phyloP scores from a whole-genome alignment of 2,329 filamentous ascomycete species.

The Shiraia bambusicola region DNA sequence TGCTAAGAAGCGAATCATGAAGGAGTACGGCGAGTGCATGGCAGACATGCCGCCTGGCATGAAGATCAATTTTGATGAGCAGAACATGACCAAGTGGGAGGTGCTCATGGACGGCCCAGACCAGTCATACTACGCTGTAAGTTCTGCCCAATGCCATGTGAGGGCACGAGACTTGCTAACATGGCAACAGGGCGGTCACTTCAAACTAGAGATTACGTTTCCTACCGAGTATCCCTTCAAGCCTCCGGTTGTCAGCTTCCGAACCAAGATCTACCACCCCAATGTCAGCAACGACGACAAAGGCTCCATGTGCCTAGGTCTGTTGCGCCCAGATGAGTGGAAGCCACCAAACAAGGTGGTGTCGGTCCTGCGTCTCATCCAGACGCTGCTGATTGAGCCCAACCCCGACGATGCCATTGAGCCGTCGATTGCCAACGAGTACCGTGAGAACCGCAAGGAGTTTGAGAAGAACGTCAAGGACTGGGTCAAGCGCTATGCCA shows the following conservation, averaged over 20 bases:
- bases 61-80: conserved; percentile 56
- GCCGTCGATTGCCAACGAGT: conserved; percentile 82
- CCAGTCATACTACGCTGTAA: conserved; percentile 65
- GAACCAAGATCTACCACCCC: conserved; percentile 91
- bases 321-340: conserved; percentile 86
- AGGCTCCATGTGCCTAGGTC: conserved; percentile 81
- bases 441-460: conserved; percentile 63
- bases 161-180: conserved; percentile 8
- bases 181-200: conserved; percentile 64
- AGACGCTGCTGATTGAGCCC: conserved; percentile 73
- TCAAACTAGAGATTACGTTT: conserved; percentile 71
- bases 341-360: conserved; percentile 80
- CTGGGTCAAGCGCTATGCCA: conserved; percentile 76
- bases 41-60: conserved; percentile 40
- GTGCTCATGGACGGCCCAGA: conserved; percentile 66
- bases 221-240: conserved; percentile 89
- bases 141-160: conserved; percentile 22
- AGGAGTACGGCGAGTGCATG: conserved; percentile 43
- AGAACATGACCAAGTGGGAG: conserved; percentile 68
- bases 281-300: conserved; percentile 87
- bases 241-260: conserved; percentile 75
- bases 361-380: conserved; percentile 74
- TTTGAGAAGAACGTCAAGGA: conserved; percentile 74
- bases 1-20: conserved; percentile 51
- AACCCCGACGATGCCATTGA: conserved; percentile 90